Percentiles rank a stretch among this genome's conserved stretches.
phyloP scores from a whole-genome alignment of 495 filamentous ascomycete genomes.

The Haplographium delicatum region DNA sequence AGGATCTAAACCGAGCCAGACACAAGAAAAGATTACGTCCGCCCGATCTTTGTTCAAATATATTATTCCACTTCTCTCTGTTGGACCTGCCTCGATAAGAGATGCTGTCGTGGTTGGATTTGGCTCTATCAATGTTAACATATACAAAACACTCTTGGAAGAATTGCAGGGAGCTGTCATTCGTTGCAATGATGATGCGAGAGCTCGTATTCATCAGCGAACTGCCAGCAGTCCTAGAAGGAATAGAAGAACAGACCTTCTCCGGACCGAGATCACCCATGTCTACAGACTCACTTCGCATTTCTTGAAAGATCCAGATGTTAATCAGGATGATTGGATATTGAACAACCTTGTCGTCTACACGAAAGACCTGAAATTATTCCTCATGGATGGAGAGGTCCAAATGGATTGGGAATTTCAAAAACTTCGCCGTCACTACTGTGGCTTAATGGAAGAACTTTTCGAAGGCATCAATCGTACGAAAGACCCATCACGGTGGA shows the following conservation, averaged over 20 bases:
- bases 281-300: conserved; percentile 92
- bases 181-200: conserved; percentile 80
- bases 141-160: conserved; percentile 90
- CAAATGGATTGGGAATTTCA: conserved; percentile 98
- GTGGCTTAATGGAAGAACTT: conserved; percentile 85
- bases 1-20: conserved; percentile 66
- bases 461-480: conserved; percentile 89
- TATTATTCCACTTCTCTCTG: conserved; percentile 80
- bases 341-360: conserved; percentile 85
- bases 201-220: conserved; percentile 76
- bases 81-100: conserved; percentile 67
- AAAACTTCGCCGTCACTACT: conserved; percentile 85
- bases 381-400: conserved; percentile 86
- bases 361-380: conserved; percentile 86
- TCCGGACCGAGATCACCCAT: conserved; percentile 91
- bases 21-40: conserved; percentile 78
- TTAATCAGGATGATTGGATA: conserved; percentile 89
- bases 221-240: conserved; percentile 69
- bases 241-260: conserved; percentile 72
- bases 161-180: conserved; percentile 79
- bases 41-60: conserved; percentile 84
- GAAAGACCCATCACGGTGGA: conserved; percentile 81
- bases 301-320: conserved; percentile 72
- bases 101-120: conserved; percentile 89
- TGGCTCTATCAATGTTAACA: conserved; percentile 89